These are phyloP conservation scores for Naganishia friedmannii DNA, from an alignment of 768 basidiomycete species.

Conservation along the genomic window DNA sequence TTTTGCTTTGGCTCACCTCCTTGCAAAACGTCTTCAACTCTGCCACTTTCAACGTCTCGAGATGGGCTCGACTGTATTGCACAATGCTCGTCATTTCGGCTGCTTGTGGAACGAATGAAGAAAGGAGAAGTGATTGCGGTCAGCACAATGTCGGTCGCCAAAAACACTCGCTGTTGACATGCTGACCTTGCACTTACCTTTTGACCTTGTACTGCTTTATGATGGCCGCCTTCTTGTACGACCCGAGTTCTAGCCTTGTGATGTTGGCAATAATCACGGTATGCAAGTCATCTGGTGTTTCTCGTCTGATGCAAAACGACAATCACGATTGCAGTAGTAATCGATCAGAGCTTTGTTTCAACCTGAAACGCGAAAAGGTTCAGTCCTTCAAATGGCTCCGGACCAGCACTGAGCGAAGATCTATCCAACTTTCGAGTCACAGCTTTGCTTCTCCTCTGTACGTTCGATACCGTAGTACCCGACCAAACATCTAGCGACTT, in stretches of 20 bases:
- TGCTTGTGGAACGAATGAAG: background rate
- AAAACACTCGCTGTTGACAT: background rate
- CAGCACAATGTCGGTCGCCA: background rate
- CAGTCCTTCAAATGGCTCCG: no score
- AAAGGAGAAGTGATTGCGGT: background rate
- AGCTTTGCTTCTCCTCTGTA: no score
- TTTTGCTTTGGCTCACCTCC: background rate
- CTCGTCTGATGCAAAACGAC: no score
- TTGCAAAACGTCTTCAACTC: background rate
- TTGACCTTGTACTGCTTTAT: no score
- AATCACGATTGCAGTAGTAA: background rate
- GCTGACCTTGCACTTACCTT: no score
- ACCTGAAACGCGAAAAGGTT: background rate
- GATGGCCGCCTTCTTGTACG: no score
- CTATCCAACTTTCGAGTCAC: no score
- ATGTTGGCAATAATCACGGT: no score
- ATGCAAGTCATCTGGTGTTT: background rate
- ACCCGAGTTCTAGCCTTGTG: no score
- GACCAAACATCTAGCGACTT: no score
- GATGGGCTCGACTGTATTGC: background rate
- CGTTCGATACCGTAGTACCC: no score
- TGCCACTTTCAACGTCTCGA: background rate
- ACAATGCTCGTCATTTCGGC: background rate
- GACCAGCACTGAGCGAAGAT: no score
- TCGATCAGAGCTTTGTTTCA: constrained; percentile 2